A percentile compares a stretch with the other conserved stretches of the same genome.
These are phyloP conservation scores for Rutidosis leptorrhynchoides DNA, from an alignment of 129 eudicot species.

Conservation along the genomic window DNA sequence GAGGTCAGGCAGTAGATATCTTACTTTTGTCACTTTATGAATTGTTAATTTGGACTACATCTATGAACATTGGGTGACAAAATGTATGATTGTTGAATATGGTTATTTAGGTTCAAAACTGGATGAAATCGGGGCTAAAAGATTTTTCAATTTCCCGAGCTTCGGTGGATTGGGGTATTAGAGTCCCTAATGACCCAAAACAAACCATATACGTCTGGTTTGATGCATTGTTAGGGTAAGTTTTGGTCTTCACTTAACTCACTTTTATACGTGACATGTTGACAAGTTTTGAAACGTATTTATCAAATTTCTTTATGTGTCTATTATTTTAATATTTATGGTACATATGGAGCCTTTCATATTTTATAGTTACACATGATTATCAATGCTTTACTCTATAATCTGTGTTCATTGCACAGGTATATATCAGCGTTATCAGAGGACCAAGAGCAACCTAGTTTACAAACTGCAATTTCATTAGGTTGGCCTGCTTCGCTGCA, in stretches of 20 bases:
- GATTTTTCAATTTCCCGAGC: conserved; percentile 98
- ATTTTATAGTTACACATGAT: conserved; percentile 4
- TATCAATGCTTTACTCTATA: conserved; percentile 6
- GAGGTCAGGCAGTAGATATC: conserved; percentile 51
- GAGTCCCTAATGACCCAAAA: conserved; percentile 73
- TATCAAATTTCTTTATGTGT: background rate
- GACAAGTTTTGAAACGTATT: background rate
- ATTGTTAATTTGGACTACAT: background rate
- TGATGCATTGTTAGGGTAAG: conserved; percentile 97
- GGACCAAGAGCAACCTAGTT: conserved; percentile 50
- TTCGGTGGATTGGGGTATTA: conserved; percentile 95
- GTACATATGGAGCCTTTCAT: background rate
- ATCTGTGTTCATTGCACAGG: conserved; percentile 35
- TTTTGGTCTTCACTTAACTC: conserved; percentile 12
- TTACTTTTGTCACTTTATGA: background rate
- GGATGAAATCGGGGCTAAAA: conserved; percentile 81
- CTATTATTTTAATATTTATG: background rate
- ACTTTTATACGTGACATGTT: background rate
- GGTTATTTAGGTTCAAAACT: conserved; percentile 73
- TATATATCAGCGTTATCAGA: conserved; percentile 80
- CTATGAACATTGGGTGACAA: background rate
- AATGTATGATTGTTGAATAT: conserved; percentile 16
- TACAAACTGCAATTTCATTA: conserved; percentile 62
- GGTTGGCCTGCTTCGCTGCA: conserved; percentile 99
- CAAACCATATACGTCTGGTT: conserved; percentile 99